A percentile compares a stretch with the other conserved stretches of the same genome.
phyloP scores from a whole-genome alignment of 768 basidiomycete species.

The Psilocybe tampanensis region DNA sequence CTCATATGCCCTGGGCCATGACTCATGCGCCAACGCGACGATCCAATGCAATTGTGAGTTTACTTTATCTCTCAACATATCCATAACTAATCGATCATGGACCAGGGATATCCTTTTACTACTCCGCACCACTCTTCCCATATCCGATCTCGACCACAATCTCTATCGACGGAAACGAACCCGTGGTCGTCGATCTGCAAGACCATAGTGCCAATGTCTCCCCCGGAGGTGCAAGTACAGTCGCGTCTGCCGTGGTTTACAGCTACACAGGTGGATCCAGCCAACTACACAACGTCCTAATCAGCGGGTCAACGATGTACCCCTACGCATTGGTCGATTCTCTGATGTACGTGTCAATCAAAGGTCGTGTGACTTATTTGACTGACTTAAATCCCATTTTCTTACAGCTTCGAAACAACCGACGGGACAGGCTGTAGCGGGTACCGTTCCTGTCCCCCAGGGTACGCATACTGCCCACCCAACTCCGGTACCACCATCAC shows the following conservation, averaged over 20 bases:
- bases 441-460: not conserved
- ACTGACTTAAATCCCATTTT: not conserved
- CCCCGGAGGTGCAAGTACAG: not conserved
- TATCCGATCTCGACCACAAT: not conserved
- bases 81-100: no score
- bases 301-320: not conserved
- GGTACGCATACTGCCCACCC: no score
- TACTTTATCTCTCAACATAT: not conserved
- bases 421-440: not conserved
- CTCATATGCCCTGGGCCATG: not conserved
- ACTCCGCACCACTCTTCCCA: not conserved
- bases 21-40: not conserved
- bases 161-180: not conserved
- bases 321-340: not conserved
- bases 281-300: not conserved
- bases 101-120: not conserved
- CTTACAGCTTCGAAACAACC: not conserved
- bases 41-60: not conserved
- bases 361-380: not conserved
- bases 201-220: not conserved
- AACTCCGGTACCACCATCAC: not conserved
- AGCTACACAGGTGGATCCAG: not conserved
- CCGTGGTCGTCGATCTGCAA: not conserved
- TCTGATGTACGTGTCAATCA: not conserved
- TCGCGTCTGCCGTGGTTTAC: not conserved